A percentile compares a stretch with the other conserved stretches of the same genome.
Conservation (phyloP, 495 filamentous ascomycete genomes). For the Aeminium ludgeri region DNA sequence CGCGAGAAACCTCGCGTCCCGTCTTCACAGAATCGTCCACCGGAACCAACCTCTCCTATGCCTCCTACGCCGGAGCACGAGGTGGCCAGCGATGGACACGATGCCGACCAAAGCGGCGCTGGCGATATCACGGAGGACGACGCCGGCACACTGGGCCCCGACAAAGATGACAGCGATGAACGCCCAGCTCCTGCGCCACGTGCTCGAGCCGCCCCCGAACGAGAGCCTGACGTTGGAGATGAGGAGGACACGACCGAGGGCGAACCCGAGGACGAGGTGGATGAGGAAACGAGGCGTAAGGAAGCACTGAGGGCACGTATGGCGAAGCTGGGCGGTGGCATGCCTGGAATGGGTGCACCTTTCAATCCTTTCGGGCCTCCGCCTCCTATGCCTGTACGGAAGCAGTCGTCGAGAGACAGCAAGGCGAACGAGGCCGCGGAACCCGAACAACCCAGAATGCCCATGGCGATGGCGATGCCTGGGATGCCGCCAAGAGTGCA, state of each 20-base stretch:
- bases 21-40: conserved; percentile 21
- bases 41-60: conserved; percentile 38
- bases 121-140: conserved; percentile 70
- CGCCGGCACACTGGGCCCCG: conserved; percentile 55
- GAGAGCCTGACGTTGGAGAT: conserved; percentile 23
- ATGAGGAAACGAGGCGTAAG: conserved; percentile 71
- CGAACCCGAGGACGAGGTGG: conserved; percentile 57
- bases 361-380: conserved; percentile 49
- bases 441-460: conserved; percentile 43
- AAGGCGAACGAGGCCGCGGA: conserved; percentile 28
- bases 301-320: conserved; percentile 85
- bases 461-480: conserved; percentile 48
- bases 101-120: conserved; percentile 77
- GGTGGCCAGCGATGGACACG: conserved; percentile 60
- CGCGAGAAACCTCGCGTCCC: conserved; percentile 35
- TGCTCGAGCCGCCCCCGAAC: conserved; percentile 10
- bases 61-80: conserved; percentile 32
- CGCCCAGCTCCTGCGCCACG: conserved; percentile 7
- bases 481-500: conserved; percentile 39
- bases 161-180: conserved; percentile 46
- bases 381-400: conserved; percentile 45
- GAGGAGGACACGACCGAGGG: conserved; percentile 29
- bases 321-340: conserved; percentile 95
- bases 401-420: conserved; percentile 28
- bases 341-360: conserved; percentile 54